Evolutionary conservation across 2,329 filamentous ascomycete genomes (phyloP), one percentile per base, ranked within the genome.

Genomic region (Fusarium sp.): DNA sequence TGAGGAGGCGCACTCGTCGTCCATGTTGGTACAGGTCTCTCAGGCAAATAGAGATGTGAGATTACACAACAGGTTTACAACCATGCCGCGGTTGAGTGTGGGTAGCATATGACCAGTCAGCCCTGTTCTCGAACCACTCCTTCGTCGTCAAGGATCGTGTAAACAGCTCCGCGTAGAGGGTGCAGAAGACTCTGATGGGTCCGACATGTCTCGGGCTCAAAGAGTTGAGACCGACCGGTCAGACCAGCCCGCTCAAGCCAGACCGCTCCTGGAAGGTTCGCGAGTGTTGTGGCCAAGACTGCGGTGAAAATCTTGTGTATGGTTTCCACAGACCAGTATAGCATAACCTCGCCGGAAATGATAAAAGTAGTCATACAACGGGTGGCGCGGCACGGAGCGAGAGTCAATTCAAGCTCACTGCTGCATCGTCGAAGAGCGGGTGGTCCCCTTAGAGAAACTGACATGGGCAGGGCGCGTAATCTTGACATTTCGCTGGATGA

Each of bases 381-480:
- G 74, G 79, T 81, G 81, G 81, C 78, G 80, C 81, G 78, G 79
- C 78, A 80, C 76, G 79, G 79, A 77, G 78, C 79, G 78, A 76
- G 73, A 70, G 71, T 75, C 62, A 77, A 69, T 70, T 69, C 67
- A 62, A 68, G 65, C 60, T 62, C 61, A 55, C 45, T 47, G 47
- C 58, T 59, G 56, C 47, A 59, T 42, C 48, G 53, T 54, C 45
- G 47, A 51, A 65, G 57, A 56, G 62, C 67, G 63, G 55, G 53
- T 45, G 60, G 68, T 71, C 62, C 59, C 65, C 63, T 67, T 57
- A 39, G 53, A 62, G 57, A 66, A 65, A 62, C 60, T 73, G 73
- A 71, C 73, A 83, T 81, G 74, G 80, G 73, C 73, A 75, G 75
- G 86, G 87, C 87, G 87, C 86, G 83, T 89, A 89, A 85, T 82